Conservation (phyloP, 345 rosid species). For the Sisymbrium altissimum region DNA sequence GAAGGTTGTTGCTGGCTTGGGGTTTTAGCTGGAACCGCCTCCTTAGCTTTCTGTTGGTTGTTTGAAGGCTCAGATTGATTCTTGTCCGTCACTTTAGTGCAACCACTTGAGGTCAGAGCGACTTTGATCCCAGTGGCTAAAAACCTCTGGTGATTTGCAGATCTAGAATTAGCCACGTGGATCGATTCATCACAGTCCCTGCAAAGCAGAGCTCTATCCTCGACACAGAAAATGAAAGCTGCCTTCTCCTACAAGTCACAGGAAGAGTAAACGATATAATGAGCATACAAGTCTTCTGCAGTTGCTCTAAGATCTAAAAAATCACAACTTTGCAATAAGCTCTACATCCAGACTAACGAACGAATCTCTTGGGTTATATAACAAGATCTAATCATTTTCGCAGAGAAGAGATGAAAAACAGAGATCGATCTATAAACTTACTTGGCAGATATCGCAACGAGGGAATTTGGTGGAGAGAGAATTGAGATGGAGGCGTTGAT, state of each 20-base stretch:
- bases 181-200: constrained; percentile 81
- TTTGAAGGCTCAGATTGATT: constrained; percentile 61
- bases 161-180: constrained; percentile 66
- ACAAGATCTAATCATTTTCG: background rate
- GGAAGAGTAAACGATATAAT: background rate
- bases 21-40: constrained; percentile 38
- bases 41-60: constrained; percentile 37
- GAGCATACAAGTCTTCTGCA: background rate
- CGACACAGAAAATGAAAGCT: constrained; percentile 96
- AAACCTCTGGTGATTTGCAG: constrained; percentile 89
- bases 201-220: constrained; percentile 93
- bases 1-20: constrained; percentile 40
- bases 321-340: background rate
- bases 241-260: constrained; percentile 69
- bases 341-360: background rate
- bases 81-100: constrained; percentile 44
- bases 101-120: constrained; percentile 60
- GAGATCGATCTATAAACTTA: constrained; percentile 17
- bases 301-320: background rate
- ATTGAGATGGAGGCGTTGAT: constrained; percentile 86
- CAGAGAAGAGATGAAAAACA: background rate
- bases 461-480: constrained; percentile 74
- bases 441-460: constrained; percentile 90
- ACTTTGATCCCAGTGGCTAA: constrained; percentile 91
- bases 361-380: background rate